These are phyloP conservation scores for Myxozyma udenii DNA, from an alignment of 805 yeast species.

Conservation along the genomic window DNA sequence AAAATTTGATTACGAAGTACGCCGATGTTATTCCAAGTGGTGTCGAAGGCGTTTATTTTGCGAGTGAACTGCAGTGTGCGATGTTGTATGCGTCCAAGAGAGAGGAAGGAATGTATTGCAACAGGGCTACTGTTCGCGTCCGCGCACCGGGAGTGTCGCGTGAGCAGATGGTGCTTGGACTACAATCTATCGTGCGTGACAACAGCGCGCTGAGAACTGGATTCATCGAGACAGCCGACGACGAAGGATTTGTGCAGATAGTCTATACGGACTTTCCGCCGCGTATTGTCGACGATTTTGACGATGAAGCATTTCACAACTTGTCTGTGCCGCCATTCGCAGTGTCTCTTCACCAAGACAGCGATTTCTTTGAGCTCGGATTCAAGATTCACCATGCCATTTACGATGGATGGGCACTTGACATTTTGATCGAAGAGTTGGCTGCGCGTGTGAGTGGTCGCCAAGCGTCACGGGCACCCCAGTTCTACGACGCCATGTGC, in stretches of 20 bases:
- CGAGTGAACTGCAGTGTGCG: conserved; percentile 8
- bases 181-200: conserved; percentile 12
- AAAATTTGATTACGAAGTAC: not conserved
- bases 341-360: not conserved
- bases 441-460: no score
- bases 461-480: no score
- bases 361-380: not conserved
- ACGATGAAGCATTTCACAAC: not conserved
- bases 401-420: conserved; percentile 30
- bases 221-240: conserved; percentile 9
- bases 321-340: conserved; percentile 11
- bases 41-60: conserved; percentile 2
- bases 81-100: conserved; percentile 14
- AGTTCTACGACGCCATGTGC: not conserved
- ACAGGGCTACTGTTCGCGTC: conserved; percentile 8
- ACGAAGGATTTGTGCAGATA: conserved; percentile 8
- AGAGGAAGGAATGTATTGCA: conserved; percentile 20
- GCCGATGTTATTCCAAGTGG: not conserved
- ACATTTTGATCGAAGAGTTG: conserved; percentile 11
- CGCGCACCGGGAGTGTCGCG: not conserved
- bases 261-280: conserved; percentile 13
- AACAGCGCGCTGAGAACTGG: conserved; percentile 29
- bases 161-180: conserved; percentile 3
- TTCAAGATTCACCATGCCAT: conserved; percentile 26
- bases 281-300: not conserved